A percentile compares a stretch with the other conserved stretches of the same genome.
These are phyloP conservation scores for Schizophyllum amplum DNA, from an alignment of 1,284 basidiomycete genomes.

Conservation along the genomic window DNA sequence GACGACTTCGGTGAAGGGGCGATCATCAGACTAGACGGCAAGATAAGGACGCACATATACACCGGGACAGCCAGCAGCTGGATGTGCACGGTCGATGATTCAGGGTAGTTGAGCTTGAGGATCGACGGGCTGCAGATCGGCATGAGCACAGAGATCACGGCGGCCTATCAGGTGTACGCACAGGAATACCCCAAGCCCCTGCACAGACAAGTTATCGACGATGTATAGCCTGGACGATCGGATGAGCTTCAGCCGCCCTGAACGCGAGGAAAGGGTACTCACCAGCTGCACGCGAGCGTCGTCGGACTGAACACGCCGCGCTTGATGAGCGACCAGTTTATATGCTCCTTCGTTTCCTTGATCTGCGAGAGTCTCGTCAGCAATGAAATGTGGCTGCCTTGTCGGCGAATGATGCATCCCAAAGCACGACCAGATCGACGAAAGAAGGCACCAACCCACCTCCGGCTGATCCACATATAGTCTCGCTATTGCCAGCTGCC, in stretches of 20 bases:
- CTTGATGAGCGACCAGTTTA: conserved; percentile 7
- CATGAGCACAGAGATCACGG: background rate
- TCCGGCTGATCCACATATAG: conserved; percentile 9
- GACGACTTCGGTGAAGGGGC: no score
- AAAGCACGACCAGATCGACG: background rate
- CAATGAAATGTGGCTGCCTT: no score
- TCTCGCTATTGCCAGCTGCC: conserved; percentile 6
- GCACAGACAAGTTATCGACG: background rate
- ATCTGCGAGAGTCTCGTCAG: conserved; percentile 5
- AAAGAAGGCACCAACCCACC: background rate
- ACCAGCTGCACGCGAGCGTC: conserved; percentile 6
- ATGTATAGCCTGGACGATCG: background rate
- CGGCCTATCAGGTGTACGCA: background rate
- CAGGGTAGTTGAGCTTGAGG: conserved; percentile 9
- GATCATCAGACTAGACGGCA: background rate
- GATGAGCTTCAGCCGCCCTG: background rate
- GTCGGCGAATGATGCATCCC: background rate
- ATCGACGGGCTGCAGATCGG: conserved; percentile 4
- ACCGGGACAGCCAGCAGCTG: conserved; percentile 8
- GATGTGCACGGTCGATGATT: conserved; percentile 5
- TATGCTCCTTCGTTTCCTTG: conserved; percentile 8
- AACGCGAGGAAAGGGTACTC: background rate
- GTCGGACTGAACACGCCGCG: conserved; percentile 8
- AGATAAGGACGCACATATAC: conserved; percentile 3
- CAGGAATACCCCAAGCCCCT: background rate